Evolutionary conservation across 2,329 filamentous ascomycete genomes (phyloP), one percentile per base, ranked within the genome.

Genomic region (Ophiocordyceps camponoti-leonardi): DNA sequence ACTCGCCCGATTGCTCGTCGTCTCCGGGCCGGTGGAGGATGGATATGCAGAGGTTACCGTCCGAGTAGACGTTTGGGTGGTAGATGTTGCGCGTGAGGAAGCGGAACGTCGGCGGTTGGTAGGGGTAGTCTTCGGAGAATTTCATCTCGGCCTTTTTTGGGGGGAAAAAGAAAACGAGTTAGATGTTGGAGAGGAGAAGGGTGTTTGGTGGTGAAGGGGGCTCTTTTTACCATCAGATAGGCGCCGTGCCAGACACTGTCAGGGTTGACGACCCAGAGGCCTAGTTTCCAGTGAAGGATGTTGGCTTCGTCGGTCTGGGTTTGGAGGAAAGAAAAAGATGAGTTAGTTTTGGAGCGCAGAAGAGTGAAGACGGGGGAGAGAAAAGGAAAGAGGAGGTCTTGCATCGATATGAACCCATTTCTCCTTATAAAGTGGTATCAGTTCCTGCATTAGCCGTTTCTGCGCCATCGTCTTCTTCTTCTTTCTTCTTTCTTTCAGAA

Each of bases 401-500:
- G 87, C 84, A 61, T 93, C 83, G 53, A 95, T 86, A 54, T 90
- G 78, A 18, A 94, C 83, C 90, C 90, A 98, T 61, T 86, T 86
- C 71, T 95, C 88, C 62, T 92, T 87, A 46, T 77, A 72, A 39
- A 96, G 73, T 41, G 76, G 72, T 62, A 83, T 82, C 67, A 86
- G 79, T 70, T 96, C 90, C 54, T 83, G 83, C 83, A 94, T 86
- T 46, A 96, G 73, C 44, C 93, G 82, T 56, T 86, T 80, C 64
- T 88, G 61, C 23, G 66, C 67, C 67, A 70, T 71, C 50, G 7
- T n/a, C 6, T 13, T 13, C 14, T 16, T 23, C 6, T 23, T 23
- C 6, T 23, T 23, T 23, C 6, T 23, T 23, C 22, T 23, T 23
- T 23, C 22, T 23, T 6, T 3, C 6, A 4, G 22, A 20, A 28